These are phyloP conservation scores for Cucurbita pepo DNA, from an alignment of 306 rosid genomes.

Conservation along the genomic window DNA sequence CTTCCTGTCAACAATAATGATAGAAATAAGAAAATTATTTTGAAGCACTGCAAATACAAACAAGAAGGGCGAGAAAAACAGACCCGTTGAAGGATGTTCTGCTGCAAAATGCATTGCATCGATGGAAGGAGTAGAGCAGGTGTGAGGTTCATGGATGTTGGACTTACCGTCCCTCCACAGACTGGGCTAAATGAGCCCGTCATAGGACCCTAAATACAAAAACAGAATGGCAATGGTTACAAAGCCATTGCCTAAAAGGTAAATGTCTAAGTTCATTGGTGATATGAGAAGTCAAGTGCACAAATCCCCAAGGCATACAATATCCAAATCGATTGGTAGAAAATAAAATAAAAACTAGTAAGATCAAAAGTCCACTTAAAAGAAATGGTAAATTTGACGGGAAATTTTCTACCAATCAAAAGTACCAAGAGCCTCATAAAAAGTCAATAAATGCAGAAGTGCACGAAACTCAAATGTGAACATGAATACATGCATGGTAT, in stretches of 20 bases:
- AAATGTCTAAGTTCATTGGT: constrained; percentile 25
- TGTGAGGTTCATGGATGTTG: constrained; percentile 28
- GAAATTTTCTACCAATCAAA: neutral
- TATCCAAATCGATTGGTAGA: neutral
- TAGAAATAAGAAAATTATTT: constrained; percentile 6
- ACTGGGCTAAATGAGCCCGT: constrained; percentile 30
- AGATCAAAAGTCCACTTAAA: neutral
- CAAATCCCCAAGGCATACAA: neutral
- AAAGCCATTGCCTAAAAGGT: constrained; percentile 37
- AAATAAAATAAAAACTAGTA: neutral
- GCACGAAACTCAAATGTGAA: neutral
- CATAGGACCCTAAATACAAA: constrained; percentile 50
- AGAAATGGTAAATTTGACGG: neutral
- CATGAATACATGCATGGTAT: neutral
- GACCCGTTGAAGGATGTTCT: constrained; percentile 73
- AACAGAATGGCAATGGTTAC: constrained; percentile 35
- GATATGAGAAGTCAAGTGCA: neutral
- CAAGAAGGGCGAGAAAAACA: constrained; percentile 1
- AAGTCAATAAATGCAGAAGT: neutral
- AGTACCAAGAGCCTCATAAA: neutral
- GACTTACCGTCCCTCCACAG: constrained; percentile 40
- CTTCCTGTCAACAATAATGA: constrained; percentile 47
- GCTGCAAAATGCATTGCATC: constrained; percentile 68
- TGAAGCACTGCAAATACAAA: constrained; percentile 1
- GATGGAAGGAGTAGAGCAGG: constrained; percentile 44